Evolutionary conservation across 1,139 yeast genomes (phyloP).

Genomic region (Magnusiomyces suaveolens): DNA sequence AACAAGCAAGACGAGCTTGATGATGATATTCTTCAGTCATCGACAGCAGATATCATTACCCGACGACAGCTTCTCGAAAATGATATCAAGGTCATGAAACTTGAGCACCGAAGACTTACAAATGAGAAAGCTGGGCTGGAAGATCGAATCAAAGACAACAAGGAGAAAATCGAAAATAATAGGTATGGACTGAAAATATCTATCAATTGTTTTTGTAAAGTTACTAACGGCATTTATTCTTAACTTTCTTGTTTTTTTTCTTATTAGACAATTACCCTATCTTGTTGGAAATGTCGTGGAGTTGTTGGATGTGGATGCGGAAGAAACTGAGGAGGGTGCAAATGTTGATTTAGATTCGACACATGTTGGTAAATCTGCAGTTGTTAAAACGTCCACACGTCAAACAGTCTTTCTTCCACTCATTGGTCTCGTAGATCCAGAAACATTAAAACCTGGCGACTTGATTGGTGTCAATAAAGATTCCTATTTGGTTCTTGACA

Average conservation of each 20-base stretch:
- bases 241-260: not conserved
- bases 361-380: conserved; percentile 91
- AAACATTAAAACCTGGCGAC: conserved; percentile 84
- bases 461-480: conserved; percentile 97
- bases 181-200: conserved; percentile 31
- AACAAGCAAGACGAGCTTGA: conserved; percentile 45
- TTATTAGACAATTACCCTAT: conserved; percentile 67
- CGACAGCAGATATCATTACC: conserved; percentile 76
- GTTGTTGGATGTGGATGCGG: conserved; percentile 80
- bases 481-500: conserved; percentile 84
- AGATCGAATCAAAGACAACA: conserved; percentile 91
- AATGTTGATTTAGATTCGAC: conserved; percentile 89
- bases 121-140: conserved; percentile 91
- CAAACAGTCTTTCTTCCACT: conserved; percentile 95
- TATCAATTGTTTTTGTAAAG: not conserved
- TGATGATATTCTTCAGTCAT: conserved; percentile 65
- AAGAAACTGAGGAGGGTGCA: conserved; percentile 86
- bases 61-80: conserved; percentile 84
- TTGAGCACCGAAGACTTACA: conserved; percentile 79
- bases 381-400: conserved; percentile 91
- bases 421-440: conserved; percentile 89
- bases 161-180: conserved; percentile 90
- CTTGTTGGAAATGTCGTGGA: conserved; percentile 96
- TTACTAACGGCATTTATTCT: not conserved
- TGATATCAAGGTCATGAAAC: conserved; percentile 90